phyloP scores from a whole-genome alignment of 2,329 filamentous ascomycete genomes.

The Aspergillus tanneri region DNA sequence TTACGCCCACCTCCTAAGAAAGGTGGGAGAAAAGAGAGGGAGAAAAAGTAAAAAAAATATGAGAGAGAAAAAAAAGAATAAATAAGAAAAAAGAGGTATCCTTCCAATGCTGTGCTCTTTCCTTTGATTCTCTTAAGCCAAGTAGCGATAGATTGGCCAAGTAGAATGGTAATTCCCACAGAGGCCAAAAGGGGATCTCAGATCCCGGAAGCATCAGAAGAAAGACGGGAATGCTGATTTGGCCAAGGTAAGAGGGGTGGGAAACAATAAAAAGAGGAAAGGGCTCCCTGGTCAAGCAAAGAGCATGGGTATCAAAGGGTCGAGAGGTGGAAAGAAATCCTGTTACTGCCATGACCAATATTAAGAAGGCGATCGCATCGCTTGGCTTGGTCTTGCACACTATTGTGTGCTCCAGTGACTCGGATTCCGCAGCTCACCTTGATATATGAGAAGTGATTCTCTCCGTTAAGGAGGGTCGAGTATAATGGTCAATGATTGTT shows the following conservation, averaged over 20 bases:
- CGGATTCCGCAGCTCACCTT: constrained; percentile 25
- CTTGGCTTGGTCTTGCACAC: background rate
- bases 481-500: constrained; percentile 24
- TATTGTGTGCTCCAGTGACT: constrained; percentile 3
- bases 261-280: background rate
- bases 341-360: constrained; percentile 12
- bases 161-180: constrained; percentile 9
- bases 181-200: constrained; percentile 10
- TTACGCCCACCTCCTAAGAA: constrained; percentile 17
- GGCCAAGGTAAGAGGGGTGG: constrained; percentile 15
- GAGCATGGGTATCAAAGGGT: constrained; percentile 11
- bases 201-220: constrained; percentile 4
- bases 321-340: background rate
- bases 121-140: constrained; percentile 18
- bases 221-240: constrained; percentile 12
- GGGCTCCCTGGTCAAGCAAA: constrained; percentile 5
- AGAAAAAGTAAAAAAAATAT: constrained; percentile 1
- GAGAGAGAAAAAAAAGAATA: background rate
- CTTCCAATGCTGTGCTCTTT: constrained; percentile 19
- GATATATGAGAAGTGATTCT: constrained; percentile 8
- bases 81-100: constrained; percentile 1
- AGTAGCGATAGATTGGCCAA: constrained; percentile 20
- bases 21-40: constrained; percentile 8
- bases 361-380: constrained; percentile 2
- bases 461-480: constrained; percentile 5